Base-by-base conservation (phyloP, 1,284 basidiomycete genomes). In the Lignosus rhinocerotis region DNA sequence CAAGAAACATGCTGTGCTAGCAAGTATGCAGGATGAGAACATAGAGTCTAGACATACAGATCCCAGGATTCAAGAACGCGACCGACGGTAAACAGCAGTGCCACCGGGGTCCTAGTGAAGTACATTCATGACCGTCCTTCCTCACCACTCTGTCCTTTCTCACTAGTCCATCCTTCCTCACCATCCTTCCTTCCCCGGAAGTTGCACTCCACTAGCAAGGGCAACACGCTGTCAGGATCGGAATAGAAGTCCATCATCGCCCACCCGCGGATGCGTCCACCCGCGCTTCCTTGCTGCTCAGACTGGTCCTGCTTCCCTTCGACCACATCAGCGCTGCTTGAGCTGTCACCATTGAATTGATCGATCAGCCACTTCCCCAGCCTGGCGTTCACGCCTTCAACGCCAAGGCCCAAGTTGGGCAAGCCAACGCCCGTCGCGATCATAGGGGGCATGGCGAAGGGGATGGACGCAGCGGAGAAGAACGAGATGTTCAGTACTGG, bases 371-470 rank as follows among this genome's bases (percentile, higher is more conserved):
- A 94, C 56, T 74, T 75, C 1, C 81, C 85, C 1, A 93, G 72
- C 21, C 87, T 79, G n/a, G 78, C 78, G 68, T 96, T 96, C 45
- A 94, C 86, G 3, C 94, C 93, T 68, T 92, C 86, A 21, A 94
- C 76, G 3, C 93, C 93, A 9, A 94, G 68, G 6, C 86, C 85
- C 73, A 80, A 78, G 21, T 77, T 75, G 0, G 92, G 90, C 83
- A 85, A 93, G 25, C 93, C 92, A 64, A 93, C 84, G 1, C 93
- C 94, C 63, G 82, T 83, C 14, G 93, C 92, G 42, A 94, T 77
- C 8, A 80, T 75, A 8, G 87, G 83, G 10, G 92, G 92, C 21
- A 88, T 74, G 0, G 92, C 89, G 21, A 93, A 76, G 1, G 92
- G 93, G 70, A 93, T 83, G n/a, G 84, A 85, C 0, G 88, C 78